Evolutionary conservation across 495 filamentous ascomycete genomes (phyloP), one percentile per base, ranked within the genome.

Genomic region (Annulohypoxylon stygium): DNA sequence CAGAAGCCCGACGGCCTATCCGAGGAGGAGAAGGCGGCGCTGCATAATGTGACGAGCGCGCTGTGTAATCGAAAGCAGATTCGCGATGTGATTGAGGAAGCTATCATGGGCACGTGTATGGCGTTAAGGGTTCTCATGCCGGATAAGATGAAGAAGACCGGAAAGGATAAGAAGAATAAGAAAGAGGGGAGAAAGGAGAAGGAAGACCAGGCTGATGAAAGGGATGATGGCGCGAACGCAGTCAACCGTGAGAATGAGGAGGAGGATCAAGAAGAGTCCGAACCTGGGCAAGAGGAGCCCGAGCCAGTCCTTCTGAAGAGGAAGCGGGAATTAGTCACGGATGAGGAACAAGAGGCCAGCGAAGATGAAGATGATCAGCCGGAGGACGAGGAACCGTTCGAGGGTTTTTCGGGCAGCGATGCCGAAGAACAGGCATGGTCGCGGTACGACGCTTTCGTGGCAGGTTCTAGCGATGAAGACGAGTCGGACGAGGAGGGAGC

Each of bases 51-150:
- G 10, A 88, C 87, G 41, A 94, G 92, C 67, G 87, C 92, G 68
- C 80, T 99, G 58, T 97, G 87, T 78, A 95, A 93, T 72, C 90
- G 90, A 23, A 90, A 86, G 25, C 87, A 89, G 2, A 93, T 96
- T 12, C 91, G 91, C 82, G 88, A 90, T 68, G 88, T 87, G 8
- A 82, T 95, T 63, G 84, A 84, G 30, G 84, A 86, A 62, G 85
- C 90, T 0, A 78, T 97, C 70, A 84, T 81, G 33, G 89, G 84
- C 36, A 85, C 97, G 45, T 88, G 89, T 71, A 81, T 79, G 51
- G 81, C 88, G 23, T 76, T 97, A 54, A 88, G 88, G 6, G 73
- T 94, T 4, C 83, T 88, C 2, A 84, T 87, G 18, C 79, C 78
- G n/a, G 74, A 75, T 43, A 81, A 80, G 57, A 80, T 74, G 67